Conservation (phyloP, 202 grass and related monocot species). For the Bolboschoenoplectus hybrid region DNA sequence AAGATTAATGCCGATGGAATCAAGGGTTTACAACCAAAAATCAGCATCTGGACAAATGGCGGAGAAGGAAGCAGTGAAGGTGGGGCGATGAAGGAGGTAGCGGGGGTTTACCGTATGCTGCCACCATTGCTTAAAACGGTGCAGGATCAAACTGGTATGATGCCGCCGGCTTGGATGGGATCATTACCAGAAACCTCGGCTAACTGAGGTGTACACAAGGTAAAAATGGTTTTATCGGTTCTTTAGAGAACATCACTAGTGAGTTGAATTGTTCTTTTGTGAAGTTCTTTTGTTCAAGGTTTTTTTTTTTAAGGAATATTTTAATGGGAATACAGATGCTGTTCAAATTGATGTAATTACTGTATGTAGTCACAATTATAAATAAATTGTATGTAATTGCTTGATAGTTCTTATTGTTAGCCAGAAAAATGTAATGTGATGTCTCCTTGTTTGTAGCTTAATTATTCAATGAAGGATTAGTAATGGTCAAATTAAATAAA, state of each 20-base stretch:
- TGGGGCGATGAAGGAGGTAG: conserved; percentile 62
- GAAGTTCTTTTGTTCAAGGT: background rate
- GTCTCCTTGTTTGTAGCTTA: background rate
- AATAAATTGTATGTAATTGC: background rate
- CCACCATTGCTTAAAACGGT: conserved; percentile 67
- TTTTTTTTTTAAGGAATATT: background rate
- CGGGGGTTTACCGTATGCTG: conserved; percentile 74
- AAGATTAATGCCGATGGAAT: conserved; percentile 63
- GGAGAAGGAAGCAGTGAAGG: background rate
- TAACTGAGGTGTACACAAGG: conserved; percentile 27
- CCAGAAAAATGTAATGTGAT: background rate
- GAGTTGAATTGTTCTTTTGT: background rate
- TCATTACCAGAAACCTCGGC: conserved; percentile 18
- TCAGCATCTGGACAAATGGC: conserved; percentile 64
- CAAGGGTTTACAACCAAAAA: conserved; percentile 68
- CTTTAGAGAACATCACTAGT: conserved; percentile 1
- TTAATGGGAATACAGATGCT: background rate
- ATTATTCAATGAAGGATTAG: background rate
- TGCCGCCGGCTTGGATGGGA: conserved; percentile 80
- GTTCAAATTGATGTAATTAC: background rate
- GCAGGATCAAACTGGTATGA: conserved; percentile 75
- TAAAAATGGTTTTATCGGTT: background rate
- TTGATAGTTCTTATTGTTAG: too few relatives aligned
- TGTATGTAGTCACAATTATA: background rate
- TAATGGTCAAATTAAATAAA: background rate